A percentile compares a stretch with the other conserved stretches of the same genome.
phyloP scores from a whole-genome alignment of 2,329 filamentous ascomycete genomes.

The Ophiostoma australiae region DNA sequence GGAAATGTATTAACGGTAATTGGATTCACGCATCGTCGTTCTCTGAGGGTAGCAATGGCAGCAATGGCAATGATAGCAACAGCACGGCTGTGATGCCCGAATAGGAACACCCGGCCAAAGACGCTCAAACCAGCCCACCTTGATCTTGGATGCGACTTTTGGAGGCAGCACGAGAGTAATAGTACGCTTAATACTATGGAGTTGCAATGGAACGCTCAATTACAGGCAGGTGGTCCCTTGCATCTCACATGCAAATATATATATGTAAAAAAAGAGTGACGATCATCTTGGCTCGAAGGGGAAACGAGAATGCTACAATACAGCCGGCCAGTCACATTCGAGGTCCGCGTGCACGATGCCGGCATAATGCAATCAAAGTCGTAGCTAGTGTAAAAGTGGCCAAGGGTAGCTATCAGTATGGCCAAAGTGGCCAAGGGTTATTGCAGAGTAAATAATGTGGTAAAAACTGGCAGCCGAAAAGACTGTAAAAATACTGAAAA shows the following conservation, averaged over 20 bases:
- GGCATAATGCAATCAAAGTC: not conserved
- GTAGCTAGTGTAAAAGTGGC: not conserved
- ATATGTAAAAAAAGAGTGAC: not conserved
- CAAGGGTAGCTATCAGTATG: not conserved
- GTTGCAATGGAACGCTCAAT: not conserved
- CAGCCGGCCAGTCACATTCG: constrained; percentile 9
- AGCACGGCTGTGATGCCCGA: not conserved
- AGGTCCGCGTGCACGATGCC: constrained; percentile 1
- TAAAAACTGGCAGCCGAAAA: not conserved
- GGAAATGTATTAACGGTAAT: not conserved
- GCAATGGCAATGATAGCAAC: not conserved
- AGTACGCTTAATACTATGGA: too few species aligned
- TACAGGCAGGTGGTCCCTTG: constrained; percentile 2
- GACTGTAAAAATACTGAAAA: not conserved
- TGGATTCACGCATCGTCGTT: not conserved
- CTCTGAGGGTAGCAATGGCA: not conserved
- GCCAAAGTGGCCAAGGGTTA: not conserved
- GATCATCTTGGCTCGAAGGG: not conserved
- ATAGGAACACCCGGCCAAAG: not conserved
- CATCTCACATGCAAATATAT: constrained; percentile 16
- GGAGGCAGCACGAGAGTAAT: not conserved
- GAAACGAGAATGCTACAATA: not conserved
- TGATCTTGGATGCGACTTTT: not conserved
- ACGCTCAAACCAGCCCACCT: not conserved
- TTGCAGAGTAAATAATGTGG: too few species aligned